phyloP scores from a whole-genome alignment of 2,329 filamentous ascomycete species.

The Pseudopyrenochaeta lycopersici region DNA sequence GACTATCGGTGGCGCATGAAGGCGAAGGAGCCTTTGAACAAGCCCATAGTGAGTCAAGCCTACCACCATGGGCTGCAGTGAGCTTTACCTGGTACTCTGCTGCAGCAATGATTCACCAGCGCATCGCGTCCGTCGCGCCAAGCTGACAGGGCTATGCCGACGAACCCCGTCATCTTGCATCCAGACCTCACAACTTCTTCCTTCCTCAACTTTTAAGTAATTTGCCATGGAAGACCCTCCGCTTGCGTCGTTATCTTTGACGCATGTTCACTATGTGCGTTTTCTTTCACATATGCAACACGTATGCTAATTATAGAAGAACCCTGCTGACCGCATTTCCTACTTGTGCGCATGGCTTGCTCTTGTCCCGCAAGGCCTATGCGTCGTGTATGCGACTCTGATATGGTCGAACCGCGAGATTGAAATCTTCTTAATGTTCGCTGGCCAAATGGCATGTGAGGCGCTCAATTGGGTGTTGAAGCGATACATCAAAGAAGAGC shows the following conservation, averaged over 20 bases:
- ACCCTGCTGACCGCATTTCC: slow-evolving; percentile 84
- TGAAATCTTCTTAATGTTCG: slow-evolving; percentile 89
- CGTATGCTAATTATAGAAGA: slow-evolving; percentile 62
- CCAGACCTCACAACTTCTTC: not conserved
- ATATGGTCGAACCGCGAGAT: slow-evolving; percentile 91
- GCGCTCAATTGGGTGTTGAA: slow-evolving; percentile 90
- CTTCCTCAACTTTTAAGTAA: not conserved
- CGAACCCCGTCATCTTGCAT: slow-evolving; percentile 16
- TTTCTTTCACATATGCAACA: not conserved
- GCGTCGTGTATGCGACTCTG: slow-evolving; percentile 87
- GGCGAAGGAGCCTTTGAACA: slow-evolving; percentile 16
- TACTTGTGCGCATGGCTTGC: slow-evolving; percentile 93
- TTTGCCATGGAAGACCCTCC: slow-evolving; percentile 61
- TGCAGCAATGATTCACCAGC: slow-evolving; percentile 5
- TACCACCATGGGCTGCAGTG: too few relatives aligned
- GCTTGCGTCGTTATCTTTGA: slow-evolving; percentile 89
- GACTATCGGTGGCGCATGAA: slow-evolving; percentile 19
- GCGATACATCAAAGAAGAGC: slow-evolving; percentile 88
- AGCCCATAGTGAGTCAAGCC: slow-evolving; percentile 24
- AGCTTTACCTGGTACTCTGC: not conserved
- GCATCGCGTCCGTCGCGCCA: slow-evolving; percentile 13
- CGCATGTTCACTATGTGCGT: slow-evolving; percentile 92
- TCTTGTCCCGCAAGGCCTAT: slow-evolving; percentile 89
- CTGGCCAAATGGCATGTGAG: slow-evolving; percentile 90
- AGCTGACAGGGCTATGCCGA: slow-evolving; percentile 11